Evolutionary conservation across 2,329 filamentous ascomycete species (phyloP), one percentile per base, ranked within the genome.

Genomic region (Colletotrichum tropicicola): DNA sequence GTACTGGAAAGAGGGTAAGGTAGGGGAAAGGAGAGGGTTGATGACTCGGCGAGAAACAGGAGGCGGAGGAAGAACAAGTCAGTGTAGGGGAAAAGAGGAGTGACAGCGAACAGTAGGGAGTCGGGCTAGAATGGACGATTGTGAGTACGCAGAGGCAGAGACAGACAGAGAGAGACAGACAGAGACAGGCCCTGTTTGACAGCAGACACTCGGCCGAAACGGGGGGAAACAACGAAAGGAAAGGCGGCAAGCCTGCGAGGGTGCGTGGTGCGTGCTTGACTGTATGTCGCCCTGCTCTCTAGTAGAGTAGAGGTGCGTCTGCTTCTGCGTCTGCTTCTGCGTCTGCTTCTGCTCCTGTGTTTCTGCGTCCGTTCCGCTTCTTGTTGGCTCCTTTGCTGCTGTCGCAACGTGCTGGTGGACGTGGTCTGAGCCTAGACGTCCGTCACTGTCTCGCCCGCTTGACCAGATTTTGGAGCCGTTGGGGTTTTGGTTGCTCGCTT

Each of bases 21-120:
- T 68, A 63, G 59, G 64, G 60, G 43, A 65, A 61, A 51, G 59
- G 51, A 60, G 41, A 63, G 56, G 55, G 56, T 63, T 57, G 59
- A 67, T 60, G 47, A 57, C 60, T 61, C 55, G 68, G 57, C 52
- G 43, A 65, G 54, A 48, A 51, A 39, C 65, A 52, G 57, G 41
- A 59, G 48, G 53, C 53, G 45, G 53, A 59, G 56, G 58, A 57
- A 52, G 47, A 66, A 59, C 45, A 43, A 41, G 37, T 47, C 59
- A 23, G 47, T 19, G 59, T 64, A 51, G 57, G 41, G 63, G 43
- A 58, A 53, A 25, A 59, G 57, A 62, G 58, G 51, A 65, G 58
- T 62, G 57, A 47, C 47, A 55, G 52, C 39, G 57, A 61, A 45
- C 43, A 51, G 51, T 51, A 62, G 48, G 60, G 65, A 67, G 65